Evolutionary conservation across 2,329 filamentous ascomycete species (phyloP).

Genomic region (Akanthomyces uredinophilus): DNA sequence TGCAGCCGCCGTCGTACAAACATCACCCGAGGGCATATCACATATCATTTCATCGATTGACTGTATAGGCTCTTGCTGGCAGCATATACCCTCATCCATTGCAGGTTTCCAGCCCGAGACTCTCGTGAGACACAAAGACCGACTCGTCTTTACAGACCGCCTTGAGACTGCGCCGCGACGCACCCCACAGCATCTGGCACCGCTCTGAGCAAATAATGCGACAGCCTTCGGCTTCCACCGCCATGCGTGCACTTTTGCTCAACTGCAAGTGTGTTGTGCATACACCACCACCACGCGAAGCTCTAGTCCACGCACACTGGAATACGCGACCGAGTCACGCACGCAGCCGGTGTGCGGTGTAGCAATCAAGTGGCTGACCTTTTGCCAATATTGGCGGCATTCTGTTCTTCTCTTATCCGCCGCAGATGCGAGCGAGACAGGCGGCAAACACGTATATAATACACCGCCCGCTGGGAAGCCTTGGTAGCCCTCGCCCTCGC

Average conservation of each 20-base stretch:
- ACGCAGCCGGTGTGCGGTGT: background rate
- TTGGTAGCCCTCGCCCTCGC: background rate
- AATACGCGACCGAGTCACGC: background rate
- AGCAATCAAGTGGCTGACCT: constrained; percentile 6
- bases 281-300: background rate
- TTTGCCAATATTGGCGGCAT: background rate
- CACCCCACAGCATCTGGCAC: background rate
- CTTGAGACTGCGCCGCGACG: background rate
- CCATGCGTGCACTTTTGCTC: background rate
- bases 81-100: background rate
- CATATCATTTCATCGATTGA: background rate
- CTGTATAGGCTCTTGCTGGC: background rate
- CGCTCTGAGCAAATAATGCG: background rate
- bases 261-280: background rate
- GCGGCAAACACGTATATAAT: background rate
- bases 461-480: background rate
- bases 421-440: background rate
- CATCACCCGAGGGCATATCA: background rate
- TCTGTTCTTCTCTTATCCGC: background rate
- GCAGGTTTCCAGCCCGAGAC: background rate
- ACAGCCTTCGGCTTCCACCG: too few species aligned
- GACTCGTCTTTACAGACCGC: background rate
- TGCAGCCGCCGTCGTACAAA: constrained; percentile 2
- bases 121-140: background rate
- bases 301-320: background rate